Evolutionary conservation across 2,329 filamentous ascomycete genomes (phyloP), one percentile per base, ranked within the genome.

Genomic region (Epichloe elymi): DNA sequence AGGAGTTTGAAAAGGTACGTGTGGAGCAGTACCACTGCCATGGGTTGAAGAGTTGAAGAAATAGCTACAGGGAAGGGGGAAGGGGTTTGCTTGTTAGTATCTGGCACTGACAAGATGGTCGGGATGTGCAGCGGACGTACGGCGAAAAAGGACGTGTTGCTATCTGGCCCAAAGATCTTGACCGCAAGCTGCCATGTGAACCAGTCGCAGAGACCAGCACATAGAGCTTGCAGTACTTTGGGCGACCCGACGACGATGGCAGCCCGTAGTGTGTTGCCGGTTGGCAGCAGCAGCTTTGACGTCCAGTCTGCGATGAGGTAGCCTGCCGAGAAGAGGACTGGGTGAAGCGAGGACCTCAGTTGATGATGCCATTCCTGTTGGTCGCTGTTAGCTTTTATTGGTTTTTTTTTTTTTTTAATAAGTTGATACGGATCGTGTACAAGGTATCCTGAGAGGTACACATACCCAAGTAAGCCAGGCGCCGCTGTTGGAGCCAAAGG

Each of bases 1-100:
- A 72, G 49, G 84, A 93, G 69, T 98, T 98, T 50, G 91, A 96
- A 62, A 98, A 85, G 1, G 93, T 95, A 45, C 93, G 79, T 0
- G 89, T 91, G 1, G 89, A 93, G 68, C 85, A 93, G 68, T 93
- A 97, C 87, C 88, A 97, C 65, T 96, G 88, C 89, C 93, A 98
- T 6, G 93, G 65, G 50, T 59, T 69, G 51, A 64, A 60, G 26
- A 68, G 59, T 38, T 67, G 63, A 35, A 69, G 62, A 51, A 68
- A 62, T 15, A 70, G 61, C 67, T 69, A 11, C 33, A 5, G 19
- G 35, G 10, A 19, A 19, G 17, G 44, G 23, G 6, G 23, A 7
- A 4, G 23, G 23, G 19, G 19, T 5, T 39, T n/a, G 6, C 15
- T 38, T 38, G 36, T 38, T 3, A n/a, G 36, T 38, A 30, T 30